Evolutionary conservation across 2,329 filamentous ascomycete species (phyloP).

Genomic region (Beauveria australis): DNA sequence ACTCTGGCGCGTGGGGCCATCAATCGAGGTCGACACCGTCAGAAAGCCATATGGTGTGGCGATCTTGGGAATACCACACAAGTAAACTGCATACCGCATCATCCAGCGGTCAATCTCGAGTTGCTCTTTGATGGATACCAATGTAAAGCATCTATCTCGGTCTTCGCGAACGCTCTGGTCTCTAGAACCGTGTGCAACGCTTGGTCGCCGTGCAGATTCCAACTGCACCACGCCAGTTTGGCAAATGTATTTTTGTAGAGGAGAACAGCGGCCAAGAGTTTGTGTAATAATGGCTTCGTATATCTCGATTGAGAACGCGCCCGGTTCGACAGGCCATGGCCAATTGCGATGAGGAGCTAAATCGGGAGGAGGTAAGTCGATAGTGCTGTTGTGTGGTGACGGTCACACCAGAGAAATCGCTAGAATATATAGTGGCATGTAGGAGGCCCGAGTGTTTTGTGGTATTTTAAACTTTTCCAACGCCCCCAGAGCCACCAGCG

Average conservation of each 20-base stretch:
- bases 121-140: background rate
- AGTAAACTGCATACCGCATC: background rate
- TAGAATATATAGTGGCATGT: too few species aligned
- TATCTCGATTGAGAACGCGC: background rate
- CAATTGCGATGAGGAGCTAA: background rate
- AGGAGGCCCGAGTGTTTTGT: too few species aligned
- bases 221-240: background rate
- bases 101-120: background rate
- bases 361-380: too few species aligned
- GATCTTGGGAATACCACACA: background rate
- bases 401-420: too few species aligned
- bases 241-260: background rate
- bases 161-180: background rate
- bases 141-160: background rate
- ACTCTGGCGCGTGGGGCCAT: background rate
- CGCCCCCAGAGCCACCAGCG: too few species aligned
- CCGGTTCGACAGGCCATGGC: background rate
- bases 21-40: background rate
- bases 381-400: too few species aligned
- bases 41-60: background rate
- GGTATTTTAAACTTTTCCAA: too few species aligned
- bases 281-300: background rate
- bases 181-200: background rate
- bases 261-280: background rate
- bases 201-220: background rate